A percentile compares a stretch with the other conserved stretches of the same genome.
These are phyloP conservation scores for Citrus inodora DNA, from an alignment of 345 rosid species.

Conservation along the genomic window DNA sequence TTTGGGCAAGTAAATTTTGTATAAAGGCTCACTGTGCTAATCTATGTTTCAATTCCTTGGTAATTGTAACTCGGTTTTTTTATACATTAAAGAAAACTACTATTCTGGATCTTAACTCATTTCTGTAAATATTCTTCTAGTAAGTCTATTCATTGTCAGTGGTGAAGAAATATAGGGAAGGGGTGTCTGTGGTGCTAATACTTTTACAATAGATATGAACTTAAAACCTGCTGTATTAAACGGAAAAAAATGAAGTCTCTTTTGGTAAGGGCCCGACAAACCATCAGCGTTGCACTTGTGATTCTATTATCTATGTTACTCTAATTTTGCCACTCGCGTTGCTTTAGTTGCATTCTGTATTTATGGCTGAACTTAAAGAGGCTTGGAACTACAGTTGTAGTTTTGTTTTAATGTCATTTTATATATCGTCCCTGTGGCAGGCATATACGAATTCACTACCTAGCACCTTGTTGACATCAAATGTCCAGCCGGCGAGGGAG, in stretches of 20 bases:
- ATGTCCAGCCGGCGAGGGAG: constrained; percentile 72
- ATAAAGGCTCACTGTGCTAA: not conserved
- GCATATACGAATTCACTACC: constrained; percentile 75
- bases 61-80: not conserved
- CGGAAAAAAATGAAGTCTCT: not conserved
- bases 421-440: constrained; percentile 39
- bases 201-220: not conserved
- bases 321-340: not conserved
- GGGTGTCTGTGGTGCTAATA: not conserved
- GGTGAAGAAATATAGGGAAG: not conserved
- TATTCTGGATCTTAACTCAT: not conserved
- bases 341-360: not conserved
- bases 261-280: not conserved
- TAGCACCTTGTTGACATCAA: constrained; percentile 62
- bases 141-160: not conserved
- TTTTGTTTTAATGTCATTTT: not conserved
- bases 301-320: not conserved
- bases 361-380: not conserved
- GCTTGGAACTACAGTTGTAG: not conserved
- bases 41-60: not conserved
- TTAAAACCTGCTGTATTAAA: not conserved
- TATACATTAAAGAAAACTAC: not conserved
- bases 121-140: not conserved
- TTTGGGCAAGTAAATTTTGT: not conserved
- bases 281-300: not conserved